A percentile compares a stretch with the other conserved stretches of the same genome.
These are phyloP conservation scores for Bimuria novae-zelandiae DNA, from an alignment of 2,329 filamentous ascomycete species.

Conservation along the genomic window DNA sequence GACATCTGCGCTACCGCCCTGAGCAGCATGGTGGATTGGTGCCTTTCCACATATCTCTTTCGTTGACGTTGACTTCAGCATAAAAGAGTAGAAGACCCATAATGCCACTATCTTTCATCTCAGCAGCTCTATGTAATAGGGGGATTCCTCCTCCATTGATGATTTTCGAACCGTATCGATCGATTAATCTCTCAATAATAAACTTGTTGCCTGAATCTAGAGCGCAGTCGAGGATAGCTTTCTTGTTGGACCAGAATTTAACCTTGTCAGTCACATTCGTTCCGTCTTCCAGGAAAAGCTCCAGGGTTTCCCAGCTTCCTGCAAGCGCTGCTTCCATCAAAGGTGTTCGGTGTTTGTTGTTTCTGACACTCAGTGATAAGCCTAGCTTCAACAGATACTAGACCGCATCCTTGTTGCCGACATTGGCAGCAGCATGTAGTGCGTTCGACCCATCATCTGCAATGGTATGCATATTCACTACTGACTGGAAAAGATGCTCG, in stretches of 20 bases:
- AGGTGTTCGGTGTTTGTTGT: neutral
- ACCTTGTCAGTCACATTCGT: too few species aligned
- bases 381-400: conserved; percentile 10
- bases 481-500: neutral
- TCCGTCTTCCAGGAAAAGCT: neutral
- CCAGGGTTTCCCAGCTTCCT: neutral
- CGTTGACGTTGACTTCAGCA: neutral
- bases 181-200: too few species aligned
- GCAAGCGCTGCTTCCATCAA: conserved; percentile 14
- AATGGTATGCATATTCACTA: neutral
- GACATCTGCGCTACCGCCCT: neutral
- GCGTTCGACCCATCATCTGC: conserved; percentile 17
- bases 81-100: neutral
- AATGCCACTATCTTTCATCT: neutral
- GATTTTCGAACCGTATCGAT: neutral
- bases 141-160: neutral
- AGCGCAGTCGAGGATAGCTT: too few species aligned
- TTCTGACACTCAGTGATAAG: neutral
- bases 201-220: too few species aligned
- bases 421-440: conserved; percentile 23
- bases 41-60: neutral
- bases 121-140: neutral
- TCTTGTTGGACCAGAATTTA: too few species aligned
- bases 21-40: conserved; percentile 1
- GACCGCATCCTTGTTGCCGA: conserved; percentile 3